A percentile compares a stretch with the other conserved stretches of the same genome.
phyloP scores from a whole-genome alignment of 371 early-diverging fungal species.

The Rhizomucor miehei region DNA sequence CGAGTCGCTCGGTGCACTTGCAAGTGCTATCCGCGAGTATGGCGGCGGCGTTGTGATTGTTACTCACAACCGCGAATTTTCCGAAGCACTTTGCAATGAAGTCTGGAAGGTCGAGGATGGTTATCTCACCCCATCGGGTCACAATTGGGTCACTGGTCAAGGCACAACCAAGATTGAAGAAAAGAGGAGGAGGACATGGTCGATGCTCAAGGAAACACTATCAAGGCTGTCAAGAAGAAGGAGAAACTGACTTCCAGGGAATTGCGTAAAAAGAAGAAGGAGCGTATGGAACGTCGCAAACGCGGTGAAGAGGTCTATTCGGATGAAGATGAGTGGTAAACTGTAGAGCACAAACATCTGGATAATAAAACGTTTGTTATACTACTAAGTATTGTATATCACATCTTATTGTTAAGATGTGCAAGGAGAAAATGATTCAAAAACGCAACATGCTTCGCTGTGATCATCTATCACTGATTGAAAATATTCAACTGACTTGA shows the following conservation, averaged over 20 bases:
- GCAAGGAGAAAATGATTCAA: too few relatives aligned
- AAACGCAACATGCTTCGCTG: too few relatives aligned
- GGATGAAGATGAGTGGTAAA: conserved; percentile 47
- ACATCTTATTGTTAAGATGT: too few relatives aligned
- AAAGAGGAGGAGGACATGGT: conserved; percentile 40
- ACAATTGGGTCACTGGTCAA: conserved; percentile 53
- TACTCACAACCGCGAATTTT: conserved; percentile 75
- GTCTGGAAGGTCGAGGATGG: conserved; percentile 78
- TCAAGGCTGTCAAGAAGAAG: conserved; percentile 49
- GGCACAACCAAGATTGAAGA: conserved; percentile 38
- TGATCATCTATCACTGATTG: too few relatives aligned
- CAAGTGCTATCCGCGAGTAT: conserved; percentile 63
- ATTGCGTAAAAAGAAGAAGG: conserved; percentile 59
- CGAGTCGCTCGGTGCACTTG: conserved; percentile 73
- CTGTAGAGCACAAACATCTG: too few relatives aligned
- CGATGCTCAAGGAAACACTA: conserved; percentile 51
- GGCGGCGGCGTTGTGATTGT: conserved; percentile 79
- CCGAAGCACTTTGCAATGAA: conserved; percentile 67
- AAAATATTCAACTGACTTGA: too few relatives aligned
- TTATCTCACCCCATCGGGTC: conserved; percentile 48
- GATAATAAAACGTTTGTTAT: too few relatives aligned
- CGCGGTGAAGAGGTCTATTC: conserved; percentile 56
- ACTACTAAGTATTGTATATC: too few relatives aligned
- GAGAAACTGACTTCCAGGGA: conserved; percentile 48
- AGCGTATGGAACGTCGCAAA: conserved; percentile 55